A percentile compares a stretch with the other conserved stretches of the same genome.
Conservation (phyloP, 2,329 filamentous ascomycete species). For the Simplicillium aogashimaense region DNA sequence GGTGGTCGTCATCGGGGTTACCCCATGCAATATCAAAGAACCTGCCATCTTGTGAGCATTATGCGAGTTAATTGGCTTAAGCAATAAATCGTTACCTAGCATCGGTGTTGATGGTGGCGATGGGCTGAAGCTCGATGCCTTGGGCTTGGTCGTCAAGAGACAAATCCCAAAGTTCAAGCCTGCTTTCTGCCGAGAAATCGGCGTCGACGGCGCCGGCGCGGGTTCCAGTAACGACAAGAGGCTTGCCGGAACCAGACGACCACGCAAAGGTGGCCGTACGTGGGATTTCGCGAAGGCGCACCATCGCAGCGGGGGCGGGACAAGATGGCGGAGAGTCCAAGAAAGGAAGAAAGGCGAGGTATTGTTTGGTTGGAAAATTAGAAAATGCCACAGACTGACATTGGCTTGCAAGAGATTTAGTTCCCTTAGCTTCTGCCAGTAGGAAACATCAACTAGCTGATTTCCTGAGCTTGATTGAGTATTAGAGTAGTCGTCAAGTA, state of each 20-base stretch:
- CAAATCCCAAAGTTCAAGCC: slow-evolving; percentile 93
- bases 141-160: slow-evolving; percentile 67
- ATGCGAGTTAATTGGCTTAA: slow-evolving; percentile 1
- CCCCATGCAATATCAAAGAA: slow-evolving; percentile 98
- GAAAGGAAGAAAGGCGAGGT: slow-evolving; percentile 9
- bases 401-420: slow-evolving; percentile 11
- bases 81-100: slow-evolving; percentile 56
- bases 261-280: slow-evolving; percentile 96
- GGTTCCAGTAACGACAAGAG: slow-evolving; percentile 85
- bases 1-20: slow-evolving; percentile 65
- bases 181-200: slow-evolving; percentile 95
- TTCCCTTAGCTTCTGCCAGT: slow-evolving; percentile 19
- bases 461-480: slow-evolving; percentile 6
- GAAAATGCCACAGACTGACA: slow-evolving; percentile 10
- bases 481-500: slow-evolving; percentile 13
- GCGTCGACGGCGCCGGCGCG: slow-evolving; percentile 91
- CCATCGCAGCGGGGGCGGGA: slow-evolving; percentile 52
- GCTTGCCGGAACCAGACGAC: slow-evolving; percentile 71
- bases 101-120: slow-evolving; percentile 76
- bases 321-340: slow-evolving; percentile 7
- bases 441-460: slow-evolving; percentile 13
- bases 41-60: slow-evolving; percentile 32
- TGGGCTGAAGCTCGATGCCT: slow-evolving; percentile 74
- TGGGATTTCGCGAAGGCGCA: slow-evolving; percentile 91
- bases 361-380: slow-evolving; percentile 8